Evolutionary conservation across 73 alveolate species (phyloP).

Genomic region (Effrenium voratum): DNA sequence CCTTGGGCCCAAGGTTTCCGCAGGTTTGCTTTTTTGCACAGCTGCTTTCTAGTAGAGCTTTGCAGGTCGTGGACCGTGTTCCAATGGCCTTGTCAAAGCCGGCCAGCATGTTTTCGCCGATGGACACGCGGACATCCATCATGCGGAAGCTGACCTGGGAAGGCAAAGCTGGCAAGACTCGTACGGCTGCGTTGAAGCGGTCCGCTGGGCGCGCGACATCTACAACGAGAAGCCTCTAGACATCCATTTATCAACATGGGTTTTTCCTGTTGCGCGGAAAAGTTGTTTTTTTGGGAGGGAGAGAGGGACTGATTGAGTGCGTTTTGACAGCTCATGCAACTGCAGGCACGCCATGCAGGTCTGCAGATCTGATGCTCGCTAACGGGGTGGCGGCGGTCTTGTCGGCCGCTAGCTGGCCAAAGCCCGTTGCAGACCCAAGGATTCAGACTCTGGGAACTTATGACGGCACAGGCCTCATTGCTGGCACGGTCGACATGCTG

Average conservation of each 20-base stretch:
- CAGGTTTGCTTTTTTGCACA: no score
- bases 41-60: not conserved
- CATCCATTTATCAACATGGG: not conserved
- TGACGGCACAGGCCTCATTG: conserved; percentile 14
- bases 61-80: not conserved
- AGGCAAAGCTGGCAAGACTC: not conserved
- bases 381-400: conserved; percentile 18
- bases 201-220: not conserved
- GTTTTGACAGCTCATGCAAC: not conserved
- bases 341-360: conserved; percentile 46
- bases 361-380: not conserved
- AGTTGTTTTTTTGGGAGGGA: not conserved
- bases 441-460: not conserved
- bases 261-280: not conserved
- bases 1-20: no score
- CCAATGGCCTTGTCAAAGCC: not conserved
- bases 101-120: not conserved
- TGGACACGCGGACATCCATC: not conserved
- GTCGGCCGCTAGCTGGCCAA: not conserved
- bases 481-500: not conserved
- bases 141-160: not conserved
- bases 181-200: not conserved
- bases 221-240: conserved; percentile 3
- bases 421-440: not conserved
- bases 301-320: not conserved